Conservation (phyloP, 176 grass and related monocot genomes). For the Oryza longistaminata region DNA sequence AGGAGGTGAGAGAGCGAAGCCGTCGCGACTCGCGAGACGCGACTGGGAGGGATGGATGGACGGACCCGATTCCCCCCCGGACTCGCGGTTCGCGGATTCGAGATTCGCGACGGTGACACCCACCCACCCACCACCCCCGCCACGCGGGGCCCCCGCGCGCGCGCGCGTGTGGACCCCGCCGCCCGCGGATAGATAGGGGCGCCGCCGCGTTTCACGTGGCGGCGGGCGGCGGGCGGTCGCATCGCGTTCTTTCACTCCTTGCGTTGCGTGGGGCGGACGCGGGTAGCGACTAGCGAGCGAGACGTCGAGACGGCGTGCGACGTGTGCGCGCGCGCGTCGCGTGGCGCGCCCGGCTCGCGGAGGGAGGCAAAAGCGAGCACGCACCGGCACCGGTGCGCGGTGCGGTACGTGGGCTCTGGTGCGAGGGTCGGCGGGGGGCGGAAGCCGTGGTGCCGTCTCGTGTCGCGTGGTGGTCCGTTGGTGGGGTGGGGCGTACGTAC, state of each 20-base stretch:
- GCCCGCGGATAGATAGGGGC: neutral
- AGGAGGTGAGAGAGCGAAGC: too few species aligned
- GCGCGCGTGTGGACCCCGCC: neutral
- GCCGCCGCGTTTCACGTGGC: constrained; percentile 20
- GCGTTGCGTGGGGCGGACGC: constrained; percentile 31
- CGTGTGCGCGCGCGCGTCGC: too few species aligned
- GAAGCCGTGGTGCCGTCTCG: too few species aligned
- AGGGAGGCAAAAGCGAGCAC: neutral
- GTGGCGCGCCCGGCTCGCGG: neutral
- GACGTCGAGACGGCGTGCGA: too few species aligned
- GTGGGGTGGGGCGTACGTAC: too few species aligned
- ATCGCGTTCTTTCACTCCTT: constrained; percentile 7
- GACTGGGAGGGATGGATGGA: neutral
- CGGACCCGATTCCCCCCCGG: constrained; percentile 24
- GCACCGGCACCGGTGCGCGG: neutral
- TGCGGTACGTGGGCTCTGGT: too few species aligned
- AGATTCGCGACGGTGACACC: constrained; percentile 34
- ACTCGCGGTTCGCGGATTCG: neutral
- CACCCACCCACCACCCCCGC: too few species aligned
- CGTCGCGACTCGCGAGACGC: neutral
- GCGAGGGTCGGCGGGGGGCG: too few species aligned
- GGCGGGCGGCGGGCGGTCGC: neutral
- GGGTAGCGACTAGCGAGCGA: too few species aligned
- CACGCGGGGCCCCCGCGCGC: too few species aligned
- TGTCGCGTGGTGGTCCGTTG: too few species aligned